A percentile compares a stretch with the other conserved stretches of the same genome.
Evolutionary conservation across 768 basidiomycete genomes (phyloP).

Genomic region (Tubosaeta brunneosetosa): DNA sequence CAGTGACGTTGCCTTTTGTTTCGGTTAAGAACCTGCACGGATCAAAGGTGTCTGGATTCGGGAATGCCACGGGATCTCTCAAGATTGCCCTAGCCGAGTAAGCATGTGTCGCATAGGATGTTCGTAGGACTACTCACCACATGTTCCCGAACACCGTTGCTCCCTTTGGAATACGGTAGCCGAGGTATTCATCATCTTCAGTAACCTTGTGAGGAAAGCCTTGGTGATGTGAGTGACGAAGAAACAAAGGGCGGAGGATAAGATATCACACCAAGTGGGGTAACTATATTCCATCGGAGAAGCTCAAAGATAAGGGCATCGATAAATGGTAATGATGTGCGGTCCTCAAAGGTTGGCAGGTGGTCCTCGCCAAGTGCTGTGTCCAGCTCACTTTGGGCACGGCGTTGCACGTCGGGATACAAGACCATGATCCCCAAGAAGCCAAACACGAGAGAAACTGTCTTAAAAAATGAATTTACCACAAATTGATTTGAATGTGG

Average conservation of each 20-base stretch:
- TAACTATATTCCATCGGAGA: conserved; percentile 8
- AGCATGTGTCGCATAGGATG: not conserved
- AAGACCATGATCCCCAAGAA: conserved; percentile 15
- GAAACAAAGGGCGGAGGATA: not conserved
- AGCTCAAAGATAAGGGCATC: conserved; percentile 12
- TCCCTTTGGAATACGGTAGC: conserved; percentile 40
- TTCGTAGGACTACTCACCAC: conserved; percentile 23
- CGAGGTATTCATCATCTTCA: conserved; percentile 19
- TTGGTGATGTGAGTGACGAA: conserved; percentile 3
- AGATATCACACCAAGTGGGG: conserved; percentile 8
- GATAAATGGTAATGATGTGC: conserved; percentile 10
- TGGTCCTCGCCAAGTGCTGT: conserved; percentile 6
- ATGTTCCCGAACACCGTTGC: conserved; percentile 38
- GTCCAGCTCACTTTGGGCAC: conserved; percentile 12
- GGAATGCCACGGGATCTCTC: not conserved
- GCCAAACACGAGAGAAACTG: conserved; percentile 1
- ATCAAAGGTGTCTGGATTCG: not conserved
- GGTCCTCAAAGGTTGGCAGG: conserved; percentile 13
- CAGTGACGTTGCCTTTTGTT: not conserved
- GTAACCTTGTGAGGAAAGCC: conserved; percentile 37
- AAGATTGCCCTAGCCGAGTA: not conserved
- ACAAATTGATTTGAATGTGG: too few relatives aligned
- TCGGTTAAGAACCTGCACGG: not conserved
- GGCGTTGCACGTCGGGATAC: conserved; percentile 11
- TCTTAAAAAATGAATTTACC: not conserved